phyloP scores from a whole-genome alignment of 2,329 filamentous ascomycete genomes.

The Coniochaeta hoffmannii region DNA sequence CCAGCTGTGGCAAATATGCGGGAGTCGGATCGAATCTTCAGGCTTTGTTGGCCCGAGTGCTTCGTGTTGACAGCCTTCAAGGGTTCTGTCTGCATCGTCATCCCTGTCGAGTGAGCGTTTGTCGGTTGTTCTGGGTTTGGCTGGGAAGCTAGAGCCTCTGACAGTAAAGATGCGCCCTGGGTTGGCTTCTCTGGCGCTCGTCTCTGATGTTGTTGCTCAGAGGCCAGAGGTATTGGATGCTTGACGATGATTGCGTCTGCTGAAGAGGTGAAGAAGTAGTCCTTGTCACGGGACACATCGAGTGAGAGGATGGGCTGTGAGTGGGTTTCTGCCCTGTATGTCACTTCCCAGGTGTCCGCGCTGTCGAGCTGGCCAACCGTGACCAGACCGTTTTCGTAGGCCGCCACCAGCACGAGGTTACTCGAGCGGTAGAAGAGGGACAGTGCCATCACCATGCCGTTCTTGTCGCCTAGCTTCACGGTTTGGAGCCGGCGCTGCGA shows the following conservation, averaged over 20 bases:
- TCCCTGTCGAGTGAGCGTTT: constrained; percentile 7
- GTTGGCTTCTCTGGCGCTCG: background rate
- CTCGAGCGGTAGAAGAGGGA: constrained; percentile 45
- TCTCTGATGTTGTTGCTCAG: constrained; percentile 11
- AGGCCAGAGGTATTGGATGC: constrained; percentile 52
- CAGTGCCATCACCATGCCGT: constrained; percentile 87
- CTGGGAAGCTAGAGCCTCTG: constrained; percentile 17
- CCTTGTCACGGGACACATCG: constrained; percentile 40
- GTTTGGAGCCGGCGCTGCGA: constrained; percentile 61
- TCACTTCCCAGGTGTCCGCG: constrained; percentile 34
- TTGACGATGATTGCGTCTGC: constrained; percentile 75
- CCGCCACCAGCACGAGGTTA: constrained; percentile 58
- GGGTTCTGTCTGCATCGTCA: constrained; percentile 32
- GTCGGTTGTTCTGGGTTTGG: constrained; percentile 6
- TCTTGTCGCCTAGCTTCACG: constrained; percentile 39
- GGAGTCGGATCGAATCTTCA: constrained; percentile 71
- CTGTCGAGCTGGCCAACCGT: constrained; percentile 52
- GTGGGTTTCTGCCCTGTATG: constrained; percentile 63
- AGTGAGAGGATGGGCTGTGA: constrained; percentile 77
- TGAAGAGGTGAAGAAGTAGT: constrained; percentile 69
- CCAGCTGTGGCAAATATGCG: constrained; percentile 83
- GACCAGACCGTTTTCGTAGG: constrained; percentile 78
- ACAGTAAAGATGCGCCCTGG: constrained; percentile 18
- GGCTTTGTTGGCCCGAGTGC: constrained; percentile 81
- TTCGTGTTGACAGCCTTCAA: constrained; percentile 66